Evolutionary conservation across 805 yeast species (phyloP).

Genomic region (Tetrapisispora fleetii): DNA sequence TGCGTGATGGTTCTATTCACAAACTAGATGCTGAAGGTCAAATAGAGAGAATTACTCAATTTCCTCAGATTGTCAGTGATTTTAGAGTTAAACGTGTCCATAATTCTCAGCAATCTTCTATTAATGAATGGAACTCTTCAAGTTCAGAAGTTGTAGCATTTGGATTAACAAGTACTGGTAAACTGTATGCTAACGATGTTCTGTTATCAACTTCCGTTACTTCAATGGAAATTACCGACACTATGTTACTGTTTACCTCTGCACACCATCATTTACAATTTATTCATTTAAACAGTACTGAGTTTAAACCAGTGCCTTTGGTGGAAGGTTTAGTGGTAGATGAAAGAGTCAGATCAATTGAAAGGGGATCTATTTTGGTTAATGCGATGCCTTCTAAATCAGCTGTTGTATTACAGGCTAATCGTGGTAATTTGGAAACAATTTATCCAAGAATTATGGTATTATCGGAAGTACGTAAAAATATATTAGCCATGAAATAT

Average conservation of each 20-base stretch:
- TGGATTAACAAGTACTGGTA: conserved; percentile 71
- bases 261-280: conserved; percentile 79
- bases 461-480: conserved; percentile 65
- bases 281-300: conserved; percentile 49
- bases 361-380: conserved; percentile 82
- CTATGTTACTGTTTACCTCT: conserved; percentile 72
- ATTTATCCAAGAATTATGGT: conserved; percentile 91
- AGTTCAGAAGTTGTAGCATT: conserved; percentile 37
- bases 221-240: conserved; percentile 63
- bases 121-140: conserved; percentile 22
- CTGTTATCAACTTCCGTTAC: conserved; percentile 69
- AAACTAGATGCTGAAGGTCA: conserved; percentile 31
- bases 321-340: conserved; percentile 39
- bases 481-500: conserved; percentile 50
- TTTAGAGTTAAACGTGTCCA: conserved; percentile 37
- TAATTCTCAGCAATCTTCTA: conserved; percentile 6
- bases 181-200: conserved; percentile 51
- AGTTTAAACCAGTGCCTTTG: conserved; percentile 32
- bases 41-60: conserved; percentile 34
- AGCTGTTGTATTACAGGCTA: conserved; percentile 81
- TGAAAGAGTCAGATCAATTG: conserved; percentile 82
- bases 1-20: conserved; percentile 51
- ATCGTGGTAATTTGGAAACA: conserved; percentile 92
- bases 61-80: conserved; percentile 64
- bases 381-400: conserved; percentile 73